Evolutionary conservation across 345 rosid genomes (phyloP), one percentile per base, ranked within the genome.

Genomic region (Laguncularia racemosa): DNA sequence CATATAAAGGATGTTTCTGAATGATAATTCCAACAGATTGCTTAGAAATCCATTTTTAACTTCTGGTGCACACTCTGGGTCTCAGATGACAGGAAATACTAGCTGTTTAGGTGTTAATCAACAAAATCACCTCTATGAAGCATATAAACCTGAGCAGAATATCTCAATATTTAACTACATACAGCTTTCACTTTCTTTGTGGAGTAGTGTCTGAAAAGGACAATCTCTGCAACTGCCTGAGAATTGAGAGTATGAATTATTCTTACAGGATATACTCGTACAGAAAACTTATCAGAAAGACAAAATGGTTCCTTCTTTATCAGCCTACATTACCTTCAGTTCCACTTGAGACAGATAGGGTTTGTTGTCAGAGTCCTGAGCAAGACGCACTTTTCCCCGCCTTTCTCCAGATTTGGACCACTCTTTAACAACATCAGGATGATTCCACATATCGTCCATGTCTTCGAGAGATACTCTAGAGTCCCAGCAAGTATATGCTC

Each of bases 371-470:
- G 61, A 55, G 61, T 86, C 93, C 66, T 61, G 75, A 50, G 98
- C 78, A 76, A 92, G 85, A 47, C 84, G 91, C 67, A 92, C 95
- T 58, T 79, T 74, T 56, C 95, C 98, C 44, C 61, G 57, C 63
- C 55, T 82, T 73, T 86, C 89, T 73, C 81, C 76, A 28, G 93
- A 84, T 67, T 77, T 84, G 33, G 70, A 71, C 98, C 98, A 92
- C 60, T 89, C 97, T 69, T 77, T 85, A 65, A 64, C 50, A 56
- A 92, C 79, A 20, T 76, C 89, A 50, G 78, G 72, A 71, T 77
- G 74, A 72, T 46, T 80, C 97, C 95, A 86, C 98, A 92, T 73
- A 66, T 81, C 71, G 70, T 70, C 81, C 95, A 92, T 83, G 63
- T 92, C 98, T 75, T 89, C 96, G 23, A 86, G 76, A 54, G 96